Evolutionary conservation across 2,329 filamentous ascomycete species (phyloP), one percentile per base, ranked within the genome.

Genomic region (Epichloe sibirici): DNA sequence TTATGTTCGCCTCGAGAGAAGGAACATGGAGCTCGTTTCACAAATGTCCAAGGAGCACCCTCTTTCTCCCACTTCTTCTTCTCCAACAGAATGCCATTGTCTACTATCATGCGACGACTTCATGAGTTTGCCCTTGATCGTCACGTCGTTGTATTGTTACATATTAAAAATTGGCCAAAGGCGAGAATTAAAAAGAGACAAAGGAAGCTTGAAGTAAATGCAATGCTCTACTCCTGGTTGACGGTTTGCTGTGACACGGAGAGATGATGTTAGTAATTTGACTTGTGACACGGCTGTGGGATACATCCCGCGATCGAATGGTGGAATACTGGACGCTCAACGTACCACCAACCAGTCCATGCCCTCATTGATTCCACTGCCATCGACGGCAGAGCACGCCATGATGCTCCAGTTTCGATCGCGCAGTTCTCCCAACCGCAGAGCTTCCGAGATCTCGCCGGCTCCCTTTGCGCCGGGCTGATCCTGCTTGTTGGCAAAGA

Each of bases 351-450:
- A 75, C 93, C 93, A 98, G 71, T 98, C 93, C 93, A 98, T 98
- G 55, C 93, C 93, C 71, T 98, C 93, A 57, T 85, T 88, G 45
- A 98, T 88, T 67, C 93, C 93, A 63, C 87, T 86, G 44, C 93
- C 93, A 66, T 96, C 93, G 53, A 98, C 91, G 13, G 93, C 93
- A 59, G 88, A 95, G 70, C 93, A 98, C 23, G 90, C 91, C 67
- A 98, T 90, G 66, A 98, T 98, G 70, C 90, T 97, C 93, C 93
- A 98, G 76, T 97, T 98, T 63, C 93, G 81, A 69, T 98, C 93
- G 62, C 91, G 85, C 66, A 98, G 74, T 70, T 96, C 90, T 51
- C 89, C 90, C 59, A 98, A 72, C 62, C 85, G 86, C 69, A 98
- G 71, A 48, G 90, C 91, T 72, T 97, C 91, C 52, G 88, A 95